These are phyloP conservation scores for Achaetomiella virescens DNA, from an alignment of 495 filamentous ascomycete species.

Conservation along the genomic window DNA sequence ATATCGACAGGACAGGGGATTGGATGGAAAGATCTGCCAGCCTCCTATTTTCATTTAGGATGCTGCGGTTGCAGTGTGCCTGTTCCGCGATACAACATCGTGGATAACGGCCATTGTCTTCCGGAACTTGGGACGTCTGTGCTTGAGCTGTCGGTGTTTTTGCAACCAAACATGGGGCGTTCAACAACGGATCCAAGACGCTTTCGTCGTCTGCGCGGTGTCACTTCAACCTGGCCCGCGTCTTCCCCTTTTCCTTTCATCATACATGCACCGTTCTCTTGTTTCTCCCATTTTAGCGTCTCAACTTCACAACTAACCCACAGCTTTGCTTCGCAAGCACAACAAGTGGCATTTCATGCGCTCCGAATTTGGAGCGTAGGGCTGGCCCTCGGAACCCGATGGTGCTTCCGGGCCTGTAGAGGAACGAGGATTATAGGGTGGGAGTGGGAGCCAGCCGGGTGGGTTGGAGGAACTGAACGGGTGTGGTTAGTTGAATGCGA, in stretches of 20 bases:
- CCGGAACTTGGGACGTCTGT: conserved; percentile 42
- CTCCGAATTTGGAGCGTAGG: not conserved
- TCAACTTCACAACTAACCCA: not conserved
- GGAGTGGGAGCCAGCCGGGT: not conserved
- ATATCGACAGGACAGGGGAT: conserved; percentile 16
- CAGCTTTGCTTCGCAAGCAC: not conserved
- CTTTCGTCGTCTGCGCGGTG: conserved; percentile 55
- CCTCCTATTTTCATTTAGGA: conserved; percentile 16
- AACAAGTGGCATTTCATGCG: not conserved
- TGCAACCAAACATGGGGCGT: conserved; percentile 74
- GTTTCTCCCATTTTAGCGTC: not conserved
- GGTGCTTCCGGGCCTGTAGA: not conserved
- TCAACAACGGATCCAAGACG: conserved; percentile 70
- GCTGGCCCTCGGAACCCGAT: no score
- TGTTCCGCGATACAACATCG: conserved; percentile 46
- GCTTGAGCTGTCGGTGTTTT: conserved; percentile 64
- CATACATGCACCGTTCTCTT: conserved; percentile 11
- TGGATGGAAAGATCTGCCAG: conserved; percentile 31
- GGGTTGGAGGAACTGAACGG: not conserved
- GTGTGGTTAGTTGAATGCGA: not conserved
- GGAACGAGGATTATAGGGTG: not conserved
- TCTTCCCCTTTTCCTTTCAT: conserved; percentile 28
- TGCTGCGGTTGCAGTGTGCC: conserved; percentile 26
- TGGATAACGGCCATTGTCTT: conserved; percentile 30
- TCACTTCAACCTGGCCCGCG: conserved; percentile 63